phyloP scores from a whole-genome alignment of 257 asterid species.

The Solanum paucissectum region DNA sequence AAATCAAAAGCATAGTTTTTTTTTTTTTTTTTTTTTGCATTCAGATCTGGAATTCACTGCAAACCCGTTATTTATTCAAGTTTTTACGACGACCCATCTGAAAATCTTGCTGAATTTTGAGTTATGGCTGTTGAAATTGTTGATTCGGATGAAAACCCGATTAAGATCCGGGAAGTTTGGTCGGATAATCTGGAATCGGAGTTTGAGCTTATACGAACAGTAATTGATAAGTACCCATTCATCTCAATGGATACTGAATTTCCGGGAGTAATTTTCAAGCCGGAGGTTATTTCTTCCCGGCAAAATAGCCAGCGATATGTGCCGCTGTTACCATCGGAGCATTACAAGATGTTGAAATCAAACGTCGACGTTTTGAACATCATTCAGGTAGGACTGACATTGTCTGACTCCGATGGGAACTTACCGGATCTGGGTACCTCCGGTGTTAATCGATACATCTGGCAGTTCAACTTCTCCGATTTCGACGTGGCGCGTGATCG shows the following conservation, averaged over 20 bases:
- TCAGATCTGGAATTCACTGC: background rate
- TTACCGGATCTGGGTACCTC: conserved; percentile 48
- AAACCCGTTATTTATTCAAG: background rate
- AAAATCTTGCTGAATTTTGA: background rate
- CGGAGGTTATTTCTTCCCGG: background rate
- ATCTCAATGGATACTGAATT: conserved; percentile 52
- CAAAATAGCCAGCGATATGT: background rate
- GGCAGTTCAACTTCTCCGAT: conserved; percentile 84
- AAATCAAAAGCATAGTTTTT: background rate
- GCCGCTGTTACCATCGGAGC: conserved; percentile 29
- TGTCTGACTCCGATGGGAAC: conserved; percentile 54
- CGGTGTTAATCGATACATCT: conserved; percentile 24
- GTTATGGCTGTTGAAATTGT: background rate
- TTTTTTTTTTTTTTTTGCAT: background rate
- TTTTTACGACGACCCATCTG: background rate
- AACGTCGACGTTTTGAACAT: conserved; percentile 62
- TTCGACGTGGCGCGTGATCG: conserved; percentile 53
- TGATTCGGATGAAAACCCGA: background rate
- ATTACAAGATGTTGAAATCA: conserved; percentile 44
- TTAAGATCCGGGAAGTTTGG: conserved; percentile 42
- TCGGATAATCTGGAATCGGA: conserved; percentile 27
- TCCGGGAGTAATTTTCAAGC: conserved; percentile 60
- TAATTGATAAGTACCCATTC: conserved; percentile 23
- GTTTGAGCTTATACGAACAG: conserved; percentile 23
- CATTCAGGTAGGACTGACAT: conserved; percentile 69